Conservation (phyloP, 2,329 filamentous ascomycete species). For the Ophiostoma australiae region DNA sequence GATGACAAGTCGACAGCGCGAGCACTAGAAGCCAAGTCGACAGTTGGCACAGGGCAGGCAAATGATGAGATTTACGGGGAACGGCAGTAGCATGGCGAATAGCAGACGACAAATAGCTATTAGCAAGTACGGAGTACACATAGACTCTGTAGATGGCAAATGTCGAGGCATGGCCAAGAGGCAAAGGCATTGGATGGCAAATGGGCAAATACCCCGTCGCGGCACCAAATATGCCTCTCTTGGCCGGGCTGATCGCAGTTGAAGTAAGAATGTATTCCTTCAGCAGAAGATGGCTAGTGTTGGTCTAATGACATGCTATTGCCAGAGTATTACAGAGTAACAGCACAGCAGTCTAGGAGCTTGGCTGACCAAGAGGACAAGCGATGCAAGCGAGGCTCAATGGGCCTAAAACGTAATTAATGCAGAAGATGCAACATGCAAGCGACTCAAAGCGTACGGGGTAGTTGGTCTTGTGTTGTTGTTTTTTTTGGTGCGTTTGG, state of each 20-base stretch:
- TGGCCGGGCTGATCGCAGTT: neutral
- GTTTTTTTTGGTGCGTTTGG: too few species aligned
- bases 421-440: neutral
- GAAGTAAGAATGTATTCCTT: too few species aligned
- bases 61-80: neutral
- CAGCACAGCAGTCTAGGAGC: too few species aligned
- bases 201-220: neutral
- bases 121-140: too few species aligned
- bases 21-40: constrained; percentile 7
- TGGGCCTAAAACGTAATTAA: neutral
- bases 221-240: neutral
- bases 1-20: neutral
- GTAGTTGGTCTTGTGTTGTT: neutral
- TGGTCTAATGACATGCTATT: too few species aligned
- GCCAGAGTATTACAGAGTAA: too few species aligned
- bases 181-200: too few species aligned
- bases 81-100: neutral
- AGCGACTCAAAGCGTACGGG: constrained; percentile 5
- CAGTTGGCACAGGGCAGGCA: constrained; percentile 10
- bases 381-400: constrained; percentile 7
- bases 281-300: too few species aligned
- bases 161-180: too few species aligned
- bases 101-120: neutral
- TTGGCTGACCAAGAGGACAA: neutral
- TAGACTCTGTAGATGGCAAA: neutral